phyloP scores from a whole-genome alignment of 2,329 filamentous ascomycete species.

The Conoideocrella luteorostrata region DNA sequence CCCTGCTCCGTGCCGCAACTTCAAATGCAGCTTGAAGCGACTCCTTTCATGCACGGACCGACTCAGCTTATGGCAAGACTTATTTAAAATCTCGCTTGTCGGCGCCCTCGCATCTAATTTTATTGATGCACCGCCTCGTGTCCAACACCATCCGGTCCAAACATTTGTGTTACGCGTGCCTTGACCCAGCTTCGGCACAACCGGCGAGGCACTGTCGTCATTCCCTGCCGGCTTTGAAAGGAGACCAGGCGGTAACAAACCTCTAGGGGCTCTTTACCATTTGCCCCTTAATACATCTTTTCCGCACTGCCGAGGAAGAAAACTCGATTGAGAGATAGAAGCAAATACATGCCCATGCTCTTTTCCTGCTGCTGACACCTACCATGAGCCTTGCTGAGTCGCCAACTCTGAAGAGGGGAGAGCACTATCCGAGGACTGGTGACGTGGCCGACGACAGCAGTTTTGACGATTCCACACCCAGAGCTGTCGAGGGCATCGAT shows the following conservation, averaged over 20 bases:
- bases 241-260: too few relatives aligned
- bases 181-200: slow-evolving; percentile 2
- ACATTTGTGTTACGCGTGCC: slow-evolving; percentile 4
- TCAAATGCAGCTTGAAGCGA: background rate
- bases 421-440: slow-evolving; percentile 7
- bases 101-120: slow-evolving; percentile 1
- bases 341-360: too few relatives aligned
- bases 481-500: slow-evolving; percentile 20
- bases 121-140: slow-evolving; percentile 3
- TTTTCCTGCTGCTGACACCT: background rate
- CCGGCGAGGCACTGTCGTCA: slow-evolving; percentile 8
- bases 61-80: background rate
- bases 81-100: slow-evolving; percentile 3
- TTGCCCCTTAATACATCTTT: too few relatives aligned
- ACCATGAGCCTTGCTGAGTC: slow-evolving; percentile 26
- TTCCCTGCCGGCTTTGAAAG: slow-evolving; percentile 5
- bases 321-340: too few relatives aligned
- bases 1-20: too few relatives aligned
- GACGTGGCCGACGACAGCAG: slow-evolving; percentile 21
- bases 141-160: background rate
- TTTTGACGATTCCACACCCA: slow-evolving; percentile 25
- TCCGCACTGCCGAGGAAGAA: too few relatives aligned
- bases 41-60: background rate
- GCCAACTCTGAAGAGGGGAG: slow-evolving; percentile 14
- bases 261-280: too few relatives aligned